Conservation (phyloP, 495 filamentous ascomycete species). For the Annulohypoxylon stygium region DNA sequence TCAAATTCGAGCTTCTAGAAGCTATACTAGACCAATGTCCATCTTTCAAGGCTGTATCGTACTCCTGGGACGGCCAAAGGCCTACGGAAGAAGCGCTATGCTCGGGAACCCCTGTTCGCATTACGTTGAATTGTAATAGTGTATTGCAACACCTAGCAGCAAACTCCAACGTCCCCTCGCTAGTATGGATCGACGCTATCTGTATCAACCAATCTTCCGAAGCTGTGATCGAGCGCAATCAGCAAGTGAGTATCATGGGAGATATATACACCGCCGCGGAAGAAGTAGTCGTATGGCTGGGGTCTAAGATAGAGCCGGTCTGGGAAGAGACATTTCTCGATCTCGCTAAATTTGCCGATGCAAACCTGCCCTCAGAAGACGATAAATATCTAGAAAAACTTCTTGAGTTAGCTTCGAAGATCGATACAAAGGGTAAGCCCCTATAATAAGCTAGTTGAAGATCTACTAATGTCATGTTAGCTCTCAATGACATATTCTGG, state of each 20-base stretch:
- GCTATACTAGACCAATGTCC: neutral
- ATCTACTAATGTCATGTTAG: neutral
- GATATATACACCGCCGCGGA: neutral
- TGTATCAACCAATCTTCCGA: conserved; percentile 13
- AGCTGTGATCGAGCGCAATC: neutral
- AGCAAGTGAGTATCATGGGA: neutral
- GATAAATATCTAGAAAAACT: neutral
- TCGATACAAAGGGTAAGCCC: neutral
- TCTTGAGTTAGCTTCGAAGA: neutral
- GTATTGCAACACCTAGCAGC: conserved; percentile 5
- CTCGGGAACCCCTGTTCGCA: neutral
- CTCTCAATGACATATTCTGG: neutral
- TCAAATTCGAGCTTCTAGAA: neutral
- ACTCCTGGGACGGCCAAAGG: neutral
- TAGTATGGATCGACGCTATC: conserved; percentile 16
- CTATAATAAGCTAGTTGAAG: too few relatives aligned
- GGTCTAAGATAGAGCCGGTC: neutral
- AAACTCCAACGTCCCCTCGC: neutral
- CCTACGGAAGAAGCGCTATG: neutral
- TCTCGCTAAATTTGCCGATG: neutral
- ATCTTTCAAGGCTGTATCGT: neutral
- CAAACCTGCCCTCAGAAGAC: neutral
- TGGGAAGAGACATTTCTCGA: neutral
- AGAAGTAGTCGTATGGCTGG: neutral
- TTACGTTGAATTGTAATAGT: neutral